Conservation (phyloP, 805 yeast genomes). For the Pichia cabralensis region DNA sequence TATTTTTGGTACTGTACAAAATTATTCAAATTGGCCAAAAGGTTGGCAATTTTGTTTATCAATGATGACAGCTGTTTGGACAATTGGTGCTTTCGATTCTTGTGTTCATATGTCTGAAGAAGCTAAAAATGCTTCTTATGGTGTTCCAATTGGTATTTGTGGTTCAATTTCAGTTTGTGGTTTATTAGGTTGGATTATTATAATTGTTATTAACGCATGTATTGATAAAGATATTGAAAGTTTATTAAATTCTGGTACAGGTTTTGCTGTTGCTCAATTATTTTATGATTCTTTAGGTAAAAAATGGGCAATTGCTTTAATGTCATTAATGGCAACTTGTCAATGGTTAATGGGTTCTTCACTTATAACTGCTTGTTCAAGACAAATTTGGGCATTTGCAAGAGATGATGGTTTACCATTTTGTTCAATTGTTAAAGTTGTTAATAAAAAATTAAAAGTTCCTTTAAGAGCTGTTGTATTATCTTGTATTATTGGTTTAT, state of each 20-base stretch:
- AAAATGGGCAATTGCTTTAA: slow-evolving; percentile 39
- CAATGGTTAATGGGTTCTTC: slow-evolving; percentile 41
- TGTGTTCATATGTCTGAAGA: slow-evolving; percentile 44
- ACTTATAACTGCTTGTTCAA: slow-evolving; percentile 35
- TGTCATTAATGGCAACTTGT: slow-evolving; percentile 37
- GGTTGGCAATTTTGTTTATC: slow-evolving; percentile 35
- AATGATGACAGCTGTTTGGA: slow-evolving; percentile 42
- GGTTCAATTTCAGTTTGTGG: slow-evolving; percentile 35
- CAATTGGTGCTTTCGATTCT: slow-evolving; percentile 43
- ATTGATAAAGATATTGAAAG: slow-evolving; percentile 24
- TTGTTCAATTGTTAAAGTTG: slow-evolving; percentile 31
- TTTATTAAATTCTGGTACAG: slow-evolving; percentile 26
- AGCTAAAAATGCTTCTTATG: slow-evolving; percentile 32
- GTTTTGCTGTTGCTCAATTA: slow-evolving; percentile 39
- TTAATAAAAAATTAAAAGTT: slow-evolving; percentile 30
- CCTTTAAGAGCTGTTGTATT: slow-evolving; percentile 36
- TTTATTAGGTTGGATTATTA: slow-evolving; percentile 33
- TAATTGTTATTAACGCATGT: slow-evolving; percentile 28
- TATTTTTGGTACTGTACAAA: slow-evolving; percentile 29
- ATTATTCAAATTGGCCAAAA: slow-evolving; percentile 28
- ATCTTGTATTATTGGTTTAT: slow-evolving; percentile 28
- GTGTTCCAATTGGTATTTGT: slow-evolving; percentile 37
- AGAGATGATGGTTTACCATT: slow-evolving; percentile 43
- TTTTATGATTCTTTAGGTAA: slow-evolving; percentile 38
- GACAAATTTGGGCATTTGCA: slow-evolving; percentile 45